phyloP scores from a whole-genome alignment of 768 basidiomycete species.

The Lyophyllum atratum region DNA sequence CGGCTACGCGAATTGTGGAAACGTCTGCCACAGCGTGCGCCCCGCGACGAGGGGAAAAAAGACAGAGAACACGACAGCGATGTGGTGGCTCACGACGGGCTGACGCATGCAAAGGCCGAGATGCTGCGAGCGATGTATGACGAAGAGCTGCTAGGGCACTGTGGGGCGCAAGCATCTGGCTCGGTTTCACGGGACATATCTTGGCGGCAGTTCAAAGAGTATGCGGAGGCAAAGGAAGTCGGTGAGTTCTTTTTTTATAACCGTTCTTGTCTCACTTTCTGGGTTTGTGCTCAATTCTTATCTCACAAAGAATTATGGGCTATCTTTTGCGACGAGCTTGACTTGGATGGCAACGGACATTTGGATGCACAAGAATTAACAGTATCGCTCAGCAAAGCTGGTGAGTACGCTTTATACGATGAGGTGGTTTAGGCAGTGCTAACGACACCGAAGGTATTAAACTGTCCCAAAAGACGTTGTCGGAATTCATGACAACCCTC shows the following conservation, averaged over 20 bases:
- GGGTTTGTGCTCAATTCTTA: conserved; percentile 16
- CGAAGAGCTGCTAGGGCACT: conserved; percentile 66
- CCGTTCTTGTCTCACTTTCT: not conserved
- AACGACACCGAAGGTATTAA: conserved; percentile 58
- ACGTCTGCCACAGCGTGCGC: conserved; percentile 42
- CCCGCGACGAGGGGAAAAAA: conserved; percentile 8
- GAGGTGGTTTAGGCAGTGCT: conserved; percentile 14
- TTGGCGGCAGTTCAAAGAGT: conserved; percentile 75
- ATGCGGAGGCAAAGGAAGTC: conserved; percentile 79
- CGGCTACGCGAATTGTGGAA: conserved; percentile 67
- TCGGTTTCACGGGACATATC: conserved; percentile 48
- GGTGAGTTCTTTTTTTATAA: conserved; percentile 47
- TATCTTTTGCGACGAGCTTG: conserved; percentile 88
- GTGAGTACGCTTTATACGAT: conserved; percentile 39
- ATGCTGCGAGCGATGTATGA: conserved; percentile 72
- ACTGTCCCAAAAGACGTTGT: conserved; percentile 65
- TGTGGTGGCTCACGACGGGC: conserved; percentile 17
- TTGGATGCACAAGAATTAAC: conserved; percentile 58
- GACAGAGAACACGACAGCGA: conserved; percentile 5
- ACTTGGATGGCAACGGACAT: conserved; percentile 85
- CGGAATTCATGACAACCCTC: conserved; percentile 81
- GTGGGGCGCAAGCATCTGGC: conserved; percentile 44
- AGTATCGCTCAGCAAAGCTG: conserved; percentile 62
- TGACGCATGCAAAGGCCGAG: conserved; percentile 66
- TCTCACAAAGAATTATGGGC: conserved; percentile 75